Evolutionary conservation across 345 rosid species (phyloP), one percentile per base, ranked within the genome.

Genomic region (Raphanus sativus): DNA sequence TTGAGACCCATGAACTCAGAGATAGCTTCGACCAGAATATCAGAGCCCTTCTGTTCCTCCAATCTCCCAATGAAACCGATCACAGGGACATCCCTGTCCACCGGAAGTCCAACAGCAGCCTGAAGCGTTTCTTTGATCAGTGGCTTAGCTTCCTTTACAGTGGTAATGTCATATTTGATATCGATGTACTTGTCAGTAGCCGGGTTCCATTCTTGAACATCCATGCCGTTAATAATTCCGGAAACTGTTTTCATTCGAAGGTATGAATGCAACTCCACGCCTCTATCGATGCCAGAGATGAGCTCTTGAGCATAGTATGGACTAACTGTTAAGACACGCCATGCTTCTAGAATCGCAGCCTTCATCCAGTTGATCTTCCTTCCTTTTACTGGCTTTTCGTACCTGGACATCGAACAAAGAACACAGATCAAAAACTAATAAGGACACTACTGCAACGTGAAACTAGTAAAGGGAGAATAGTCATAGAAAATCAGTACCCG

Each of bases 311-410:
- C 97, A 30, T 92, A 92, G 83, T 84, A 67, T 6, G 98, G 97
- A 82, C 97, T 94, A 75, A 94, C 99, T 62, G 98, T 94, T 75
- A 92, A 9, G 62, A 87, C 89, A 81, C 89, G 83, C 77, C 88
- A 71, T 0, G 97, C 75, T 89, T 95, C 97, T 24, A 90, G 77
- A 73, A 95, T 84, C 52, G 85, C 99, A 80, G 94, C 97, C 75
- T 95, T 92, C 98, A 95, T 86, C 99, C 99, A 95, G 73, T 95
- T 95, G 77, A 92, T 89, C 79, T 95, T 95, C 84, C 96, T 86
- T 74, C 99, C 99, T 83, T 87, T 87, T 28, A 73, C 85, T 1
- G 99, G 98, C 82, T 89, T 85, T 4, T 68, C 16, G 70, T 87
- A 69, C 67, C 98, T 93, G 81, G 65, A 55, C 10, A 73, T 21